Evolutionary conservation across 139 green algal species (phyloP).

Genomic region (Tetradesmus obliquus): DNA sequence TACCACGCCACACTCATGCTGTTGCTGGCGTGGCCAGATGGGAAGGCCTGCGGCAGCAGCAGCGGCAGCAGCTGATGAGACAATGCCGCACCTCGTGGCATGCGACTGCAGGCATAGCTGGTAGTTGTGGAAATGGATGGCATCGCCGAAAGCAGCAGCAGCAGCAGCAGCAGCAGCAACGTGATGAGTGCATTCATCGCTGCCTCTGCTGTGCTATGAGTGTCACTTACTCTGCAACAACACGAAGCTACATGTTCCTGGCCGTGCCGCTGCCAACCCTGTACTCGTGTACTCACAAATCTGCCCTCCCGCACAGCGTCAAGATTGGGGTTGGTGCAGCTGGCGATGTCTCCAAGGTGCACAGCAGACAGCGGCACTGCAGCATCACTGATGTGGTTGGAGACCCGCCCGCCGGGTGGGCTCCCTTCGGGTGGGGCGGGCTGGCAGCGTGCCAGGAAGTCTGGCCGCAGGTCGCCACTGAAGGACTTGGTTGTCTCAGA

Average conservation of each 20-base stretch:
- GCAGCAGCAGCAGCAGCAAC: too few species aligned
- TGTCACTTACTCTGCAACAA: too few species aligned
- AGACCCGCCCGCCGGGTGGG: background rate
- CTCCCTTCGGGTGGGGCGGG: background rate
- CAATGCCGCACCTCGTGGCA: too few species aligned
- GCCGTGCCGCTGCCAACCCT: background rate
- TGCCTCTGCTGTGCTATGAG: too few species aligned
- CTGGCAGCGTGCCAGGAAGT: slow-evolving; percentile 37
- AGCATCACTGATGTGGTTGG: background rate
- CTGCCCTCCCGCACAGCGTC: background rate
- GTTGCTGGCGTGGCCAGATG: slow-evolving; percentile 40
- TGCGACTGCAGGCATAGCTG: too few species aligned
- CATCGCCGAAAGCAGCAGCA: too few species aligned
- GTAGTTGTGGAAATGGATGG: too few species aligned
- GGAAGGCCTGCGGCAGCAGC: slow-evolving; percentile 15
- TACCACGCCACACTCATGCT: slow-evolving; percentile 42
- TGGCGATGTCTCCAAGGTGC: background rate
- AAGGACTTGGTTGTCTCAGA: slow-evolving; percentile 36
- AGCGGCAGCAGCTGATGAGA: too few species aligned
- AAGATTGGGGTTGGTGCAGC: background rate
- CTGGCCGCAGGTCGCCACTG: slow-evolving; percentile 4
- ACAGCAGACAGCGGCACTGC: background rate
- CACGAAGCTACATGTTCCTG: too few species aligned
- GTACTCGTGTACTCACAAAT: background rate
- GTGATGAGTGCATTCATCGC: too few species aligned